Evolutionary conservation across 768 basidiomycete species (phyloP), one percentile per base, ranked within the genome.

Genomic region (Hygrophoropsis aurantiaca): DNA sequence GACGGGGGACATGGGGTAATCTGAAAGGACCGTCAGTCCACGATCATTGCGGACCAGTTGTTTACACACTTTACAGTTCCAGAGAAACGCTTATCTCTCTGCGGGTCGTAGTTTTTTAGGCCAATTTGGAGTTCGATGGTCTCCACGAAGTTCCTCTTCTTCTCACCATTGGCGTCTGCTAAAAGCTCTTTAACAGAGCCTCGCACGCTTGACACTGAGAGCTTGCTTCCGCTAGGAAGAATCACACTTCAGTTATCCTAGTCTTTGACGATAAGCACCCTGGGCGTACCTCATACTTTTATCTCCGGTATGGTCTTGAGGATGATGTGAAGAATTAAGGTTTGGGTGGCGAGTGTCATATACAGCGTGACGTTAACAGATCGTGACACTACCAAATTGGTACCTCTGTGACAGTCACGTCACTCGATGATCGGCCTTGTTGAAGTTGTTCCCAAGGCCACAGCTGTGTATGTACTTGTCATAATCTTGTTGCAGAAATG

Each of bases 121-220:
- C 94, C 94, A 59, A 97, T 90, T 71, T 95, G 93, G 59, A 97
- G 81, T 71, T 97, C 94, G 65, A 95, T 85, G 48, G 94, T 97
- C 80, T 95, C 93, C 54, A 94, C 82, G 67, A 94, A 95, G 71
- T 95, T 94, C 60, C 93, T 84, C 73, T 81, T 88, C 75, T 90
- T 87, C 71, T 93, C 92, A 74, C 86, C 86, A 57, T 73, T 87
- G 61, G 92, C 83, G 15, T 86, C 84, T 47, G 79, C 82, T 52
- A 95, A 80, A 55, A 98, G 82, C 57, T 92, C 90, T 73, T 90
- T 90, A 74, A 97, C 82, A 66, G 90, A 92, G 76, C 85, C 85
- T 85, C 97, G 95, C 91, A 99, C 95, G 86, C 94, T 95, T 87
- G 93, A 83, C 83, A 95, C 94, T 87, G 90, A 91, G 72, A 97